Conservation (phyloP, 257 asterid genomes). For the Solanum commersonii region DNA sequence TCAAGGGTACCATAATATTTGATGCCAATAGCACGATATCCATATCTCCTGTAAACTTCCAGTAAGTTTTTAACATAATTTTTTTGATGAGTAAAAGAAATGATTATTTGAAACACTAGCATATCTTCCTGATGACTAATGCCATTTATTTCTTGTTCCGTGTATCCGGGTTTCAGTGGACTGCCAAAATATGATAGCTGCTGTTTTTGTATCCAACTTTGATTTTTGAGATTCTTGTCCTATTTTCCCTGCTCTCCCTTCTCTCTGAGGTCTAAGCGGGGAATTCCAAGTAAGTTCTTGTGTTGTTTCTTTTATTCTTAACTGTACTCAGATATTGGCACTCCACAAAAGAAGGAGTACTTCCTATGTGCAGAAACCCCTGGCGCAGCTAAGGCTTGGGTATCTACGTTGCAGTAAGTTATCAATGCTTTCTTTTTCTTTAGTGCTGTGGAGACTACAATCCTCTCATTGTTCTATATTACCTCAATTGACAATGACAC, state of each 20-base stretch:
- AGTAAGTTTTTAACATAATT: conserved; percentile 43
- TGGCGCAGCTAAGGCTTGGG: conserved; percentile 95
- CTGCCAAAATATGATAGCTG: conserved; percentile 90
- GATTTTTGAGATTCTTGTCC: background rate
- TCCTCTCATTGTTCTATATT: background rate
- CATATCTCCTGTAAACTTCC: conserved; percentile 90
- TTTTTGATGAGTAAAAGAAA: background rate
- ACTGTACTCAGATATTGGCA: conserved; percentile 76
- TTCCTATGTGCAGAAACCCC: conserved; percentile 98
- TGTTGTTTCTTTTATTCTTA: conserved; percentile 25
- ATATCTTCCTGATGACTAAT: background rate
- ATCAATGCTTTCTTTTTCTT: conserved; percentile 7
- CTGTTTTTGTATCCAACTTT: conserved; percentile 87
- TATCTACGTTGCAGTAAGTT: conserved; percentile 92
- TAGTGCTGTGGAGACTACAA: background rate
- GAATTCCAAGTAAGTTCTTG: background rate
- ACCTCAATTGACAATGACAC: background rate
- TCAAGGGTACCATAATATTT: conserved; percentile 78
- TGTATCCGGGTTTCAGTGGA: conserved; percentile 50
- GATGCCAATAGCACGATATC: conserved; percentile 94
- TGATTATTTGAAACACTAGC: background rate
- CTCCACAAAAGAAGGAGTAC: conserved; percentile 86
- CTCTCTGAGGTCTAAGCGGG: background rate
- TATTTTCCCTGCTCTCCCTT: background rate
- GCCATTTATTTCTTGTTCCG: conserved; percentile 7